Evolutionary conservation across 352 stramenopile genomes (phyloP).

Genomic region (Globisporangium viniferum): DNA sequence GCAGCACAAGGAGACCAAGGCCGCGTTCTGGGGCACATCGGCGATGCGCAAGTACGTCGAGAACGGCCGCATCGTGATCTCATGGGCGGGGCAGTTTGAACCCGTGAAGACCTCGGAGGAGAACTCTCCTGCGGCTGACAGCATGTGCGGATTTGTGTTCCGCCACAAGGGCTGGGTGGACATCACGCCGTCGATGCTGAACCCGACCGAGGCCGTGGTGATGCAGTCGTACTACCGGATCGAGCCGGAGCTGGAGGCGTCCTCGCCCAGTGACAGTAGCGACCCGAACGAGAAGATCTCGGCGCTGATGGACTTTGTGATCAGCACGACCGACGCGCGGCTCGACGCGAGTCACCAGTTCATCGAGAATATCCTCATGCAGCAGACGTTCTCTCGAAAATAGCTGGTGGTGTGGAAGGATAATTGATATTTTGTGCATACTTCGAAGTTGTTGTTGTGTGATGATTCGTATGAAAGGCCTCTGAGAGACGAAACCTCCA

Average conservation of each 20-base stretch:
- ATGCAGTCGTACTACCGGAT: conserved; percentile 21
- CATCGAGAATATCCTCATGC: conserved; percentile 19
- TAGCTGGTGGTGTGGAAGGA: no score
- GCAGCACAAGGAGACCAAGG: conserved; percentile 16
- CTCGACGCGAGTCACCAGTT: conserved; percentile 18
- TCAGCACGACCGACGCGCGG: conserved; percentile 11
- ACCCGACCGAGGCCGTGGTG: conserved; percentile 12
- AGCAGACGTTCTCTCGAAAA: background rate
- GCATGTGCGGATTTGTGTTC: conserved; percentile 9
- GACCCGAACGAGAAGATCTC: conserved; percentile 15
- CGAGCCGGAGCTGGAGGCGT: conserved; percentile 8
- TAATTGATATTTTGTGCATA: no score
- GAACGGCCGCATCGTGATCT: conserved; percentile 16
- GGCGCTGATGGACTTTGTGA: conserved; percentile 19
- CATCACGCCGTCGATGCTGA: conserved; percentile 12
- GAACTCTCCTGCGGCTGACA: background rate
- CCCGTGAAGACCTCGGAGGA: background rate
- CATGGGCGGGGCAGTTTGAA: conserved; percentile 11
- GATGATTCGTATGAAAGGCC: background rate
- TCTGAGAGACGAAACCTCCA: background rate
- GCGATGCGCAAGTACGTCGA: conserved; percentile 20
- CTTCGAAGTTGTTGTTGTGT: background rate
- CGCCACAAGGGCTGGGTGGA: conserved; percentile 12
- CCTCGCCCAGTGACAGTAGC: background rate
- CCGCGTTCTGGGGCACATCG: conserved; percentile 14